phyloP scores from a whole-genome alignment of 352 stramenopile genomes.

The Globisporangium spiculum region DNA sequence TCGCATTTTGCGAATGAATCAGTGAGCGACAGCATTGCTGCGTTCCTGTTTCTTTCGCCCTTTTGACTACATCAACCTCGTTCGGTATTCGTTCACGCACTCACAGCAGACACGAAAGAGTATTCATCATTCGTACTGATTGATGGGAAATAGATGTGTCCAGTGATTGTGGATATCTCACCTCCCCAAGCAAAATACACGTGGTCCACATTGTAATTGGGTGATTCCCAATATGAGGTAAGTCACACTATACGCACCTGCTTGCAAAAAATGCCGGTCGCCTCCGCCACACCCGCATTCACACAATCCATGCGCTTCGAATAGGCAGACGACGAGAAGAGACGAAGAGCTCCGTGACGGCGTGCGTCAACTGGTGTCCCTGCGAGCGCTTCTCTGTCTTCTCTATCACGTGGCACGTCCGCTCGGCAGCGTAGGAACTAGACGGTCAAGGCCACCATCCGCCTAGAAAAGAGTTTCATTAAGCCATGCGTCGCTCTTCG shows the following conservation, averaged over 20 bases:
- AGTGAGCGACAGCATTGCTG: no score
- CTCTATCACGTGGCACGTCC: not conserved
- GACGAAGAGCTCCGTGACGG: not conserved
- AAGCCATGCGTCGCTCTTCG: constrained; percentile 51
- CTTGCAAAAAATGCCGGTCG: not conserved
- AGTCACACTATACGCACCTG: not conserved
- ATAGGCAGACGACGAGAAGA: not conserved
- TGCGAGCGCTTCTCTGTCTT: not conserved
- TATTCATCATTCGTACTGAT: no score
- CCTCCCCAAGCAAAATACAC: not conserved
- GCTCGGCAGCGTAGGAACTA: not conserved
- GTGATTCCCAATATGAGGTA: not conserved
- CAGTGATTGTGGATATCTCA: not conserved
- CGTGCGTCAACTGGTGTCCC: not conserved
- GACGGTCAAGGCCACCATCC: not conserved
- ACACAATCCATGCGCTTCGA: not conserved
- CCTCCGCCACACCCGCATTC: not conserved
- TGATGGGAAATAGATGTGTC: not conserved
- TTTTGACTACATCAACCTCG: not conserved
- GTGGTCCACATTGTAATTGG: not conserved
- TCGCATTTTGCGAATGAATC: not conserved
- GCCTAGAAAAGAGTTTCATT: not conserved
- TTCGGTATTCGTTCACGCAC: not conserved
- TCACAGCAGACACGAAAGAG: no score
- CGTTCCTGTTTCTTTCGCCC: no score